phyloP scores from a whole-genome alignment of 495 filamentous ascomycete species.

The Lichenothelia convexa region DNA sequence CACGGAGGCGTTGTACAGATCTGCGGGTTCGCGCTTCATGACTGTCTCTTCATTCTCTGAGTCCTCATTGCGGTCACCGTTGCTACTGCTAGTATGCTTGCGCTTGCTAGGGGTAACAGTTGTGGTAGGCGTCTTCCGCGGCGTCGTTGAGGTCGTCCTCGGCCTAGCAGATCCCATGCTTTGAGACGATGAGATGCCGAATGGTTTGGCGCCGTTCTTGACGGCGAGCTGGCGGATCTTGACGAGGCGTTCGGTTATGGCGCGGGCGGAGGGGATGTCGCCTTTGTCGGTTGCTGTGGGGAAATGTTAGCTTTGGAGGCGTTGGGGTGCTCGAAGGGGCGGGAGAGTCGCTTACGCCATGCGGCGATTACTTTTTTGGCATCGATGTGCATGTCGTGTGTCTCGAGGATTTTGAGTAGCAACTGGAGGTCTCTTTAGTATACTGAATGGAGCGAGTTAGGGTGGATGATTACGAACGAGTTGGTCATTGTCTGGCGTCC shows the following conservation, averaged over 20 bases:
- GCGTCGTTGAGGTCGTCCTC: background rate
- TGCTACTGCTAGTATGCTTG: background rate
- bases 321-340: too few species aligned
- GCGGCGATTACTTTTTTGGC: constrained; percentile 21
- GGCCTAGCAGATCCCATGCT: background rate
- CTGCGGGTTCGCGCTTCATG: too few species aligned
- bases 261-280: constrained; percentile 26
- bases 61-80: constrained; percentile 1
- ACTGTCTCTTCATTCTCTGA: constrained; percentile 2
- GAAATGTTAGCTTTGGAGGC: background rate
- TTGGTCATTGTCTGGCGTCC: constrained; percentile 25
- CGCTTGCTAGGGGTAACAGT: constrained; percentile 1
- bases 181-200: background rate
- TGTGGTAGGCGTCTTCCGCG: too few species aligned
- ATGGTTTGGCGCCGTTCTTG: constrained; percentile 2
- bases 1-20: too few species aligned
- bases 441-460: background rate
- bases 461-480: constrained; percentile 14
- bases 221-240: constrained; percentile 22
- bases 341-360: constrained; percentile 26
- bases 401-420: constrained; percentile 29
- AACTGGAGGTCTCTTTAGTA: constrained; percentile 18
- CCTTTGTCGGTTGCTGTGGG: constrained; percentile 10
- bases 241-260: constrained; percentile 30
- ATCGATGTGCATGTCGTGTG: constrained; percentile 25